These are phyloP conservation scores for Sindora glabra DNA, from an alignment of 306 rosid genomes.

Conservation along the genomic window DNA sequence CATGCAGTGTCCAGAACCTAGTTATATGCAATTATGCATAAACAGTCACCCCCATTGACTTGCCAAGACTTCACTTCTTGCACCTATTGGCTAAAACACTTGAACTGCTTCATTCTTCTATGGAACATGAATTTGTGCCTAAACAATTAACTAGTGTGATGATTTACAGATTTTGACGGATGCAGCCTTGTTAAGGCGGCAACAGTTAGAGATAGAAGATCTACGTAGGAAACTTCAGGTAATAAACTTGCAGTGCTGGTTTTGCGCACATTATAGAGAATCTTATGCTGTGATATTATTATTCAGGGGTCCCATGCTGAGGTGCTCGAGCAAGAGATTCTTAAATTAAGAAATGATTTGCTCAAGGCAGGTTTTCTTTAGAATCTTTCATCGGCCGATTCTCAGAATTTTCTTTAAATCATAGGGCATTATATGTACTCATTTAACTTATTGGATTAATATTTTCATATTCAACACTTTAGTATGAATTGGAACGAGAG, in stretches of 20 bases:
- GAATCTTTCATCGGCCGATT: not conserved
- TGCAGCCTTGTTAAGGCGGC: constrained; percentile 88
- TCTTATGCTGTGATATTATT: constrained; percentile 9
- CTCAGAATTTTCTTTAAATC: not conserved
- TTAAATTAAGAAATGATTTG: constrained; percentile 82
- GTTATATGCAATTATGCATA: not conserved
- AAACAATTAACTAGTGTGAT: not conserved
- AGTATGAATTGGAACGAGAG: constrained; percentile 89
- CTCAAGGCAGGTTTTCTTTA: constrained; percentile 51
- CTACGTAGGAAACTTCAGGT: constrained; percentile 85
- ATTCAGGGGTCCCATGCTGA: constrained; percentile 86
- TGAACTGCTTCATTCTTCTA: not conserved
- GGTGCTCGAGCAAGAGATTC: constrained; percentile 84
- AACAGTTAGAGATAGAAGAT: constrained; percentile 86
- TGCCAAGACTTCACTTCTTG: not conserved
- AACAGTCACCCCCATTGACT: not conserved
- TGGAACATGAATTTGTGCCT: not conserved
- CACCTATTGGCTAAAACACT: not conserved
- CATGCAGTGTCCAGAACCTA: not conserved
- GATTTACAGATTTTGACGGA: constrained; percentile 80
- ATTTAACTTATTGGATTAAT: not conserved
- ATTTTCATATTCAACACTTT: constrained; percentile 24
- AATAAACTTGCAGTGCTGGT: constrained; percentile 13
- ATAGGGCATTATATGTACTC: constrained; percentile 1
- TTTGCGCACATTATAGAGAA: not conserved